Evolutionary conservation across 148 eudicot genomes (phyloP).

Genomic region (Rhododendron henanense): DNA sequence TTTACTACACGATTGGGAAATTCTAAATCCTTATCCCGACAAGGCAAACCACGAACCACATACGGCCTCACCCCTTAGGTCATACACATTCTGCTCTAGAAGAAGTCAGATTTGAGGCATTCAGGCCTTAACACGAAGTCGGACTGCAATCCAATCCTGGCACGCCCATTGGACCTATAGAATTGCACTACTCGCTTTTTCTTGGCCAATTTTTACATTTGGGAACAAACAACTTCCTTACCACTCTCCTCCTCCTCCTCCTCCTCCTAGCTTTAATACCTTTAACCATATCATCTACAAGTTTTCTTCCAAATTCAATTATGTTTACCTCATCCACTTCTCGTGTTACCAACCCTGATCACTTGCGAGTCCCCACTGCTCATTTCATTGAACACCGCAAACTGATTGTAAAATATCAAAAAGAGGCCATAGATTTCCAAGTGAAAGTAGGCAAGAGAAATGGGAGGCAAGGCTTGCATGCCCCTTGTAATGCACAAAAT

Average conservation of each 20-base stretch:
- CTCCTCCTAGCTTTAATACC: background rate
- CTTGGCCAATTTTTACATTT: no score
- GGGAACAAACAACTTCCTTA: background rate
- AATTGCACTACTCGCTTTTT: no score
- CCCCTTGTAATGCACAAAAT: slow-evolving; percentile 28
- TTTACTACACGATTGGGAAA: no score
- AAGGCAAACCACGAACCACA: no score
- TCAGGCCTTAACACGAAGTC: no score
- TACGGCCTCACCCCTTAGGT: no score
- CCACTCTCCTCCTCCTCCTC: background rate
- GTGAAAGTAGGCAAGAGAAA: slow-evolving; percentile 23
- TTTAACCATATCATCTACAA: background rate
- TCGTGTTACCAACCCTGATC: slow-evolving; percentile 31
- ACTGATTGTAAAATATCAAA: background rate
- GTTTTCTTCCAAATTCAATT: background rate
- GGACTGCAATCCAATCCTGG: no score
- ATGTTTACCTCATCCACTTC: slow-evolving; percentile 24
- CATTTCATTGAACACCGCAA: slow-evolving; percentile 23
- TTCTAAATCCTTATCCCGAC: no score
- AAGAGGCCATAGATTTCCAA: slow-evolving; percentile 25
- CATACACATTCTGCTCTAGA: no score
- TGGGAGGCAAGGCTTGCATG: slow-evolving; percentile 31
- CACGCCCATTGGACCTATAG: no score
- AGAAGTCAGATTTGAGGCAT: no score
- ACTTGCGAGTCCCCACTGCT: slow-evolving; percentile 25